phyloP scores from a whole-genome alignment of 108 stramenopile species.

The Skeletonema grethae region DNA sequence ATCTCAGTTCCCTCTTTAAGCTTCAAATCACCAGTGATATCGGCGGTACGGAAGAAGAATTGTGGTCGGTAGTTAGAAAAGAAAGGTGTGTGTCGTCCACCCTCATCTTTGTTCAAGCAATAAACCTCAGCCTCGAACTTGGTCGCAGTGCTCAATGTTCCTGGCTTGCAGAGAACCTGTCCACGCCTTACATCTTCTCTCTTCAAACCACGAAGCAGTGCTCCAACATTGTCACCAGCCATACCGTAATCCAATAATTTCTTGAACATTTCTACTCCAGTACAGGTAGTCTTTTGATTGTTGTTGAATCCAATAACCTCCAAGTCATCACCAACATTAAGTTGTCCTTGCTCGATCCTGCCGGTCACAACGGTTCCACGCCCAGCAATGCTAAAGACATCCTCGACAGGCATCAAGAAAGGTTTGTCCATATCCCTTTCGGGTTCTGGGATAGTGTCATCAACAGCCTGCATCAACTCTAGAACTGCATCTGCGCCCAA shows the following conservation, averaged over 20 bases:
- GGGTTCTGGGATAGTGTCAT: constrained; percentile 93
- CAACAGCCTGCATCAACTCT: constrained; percentile 95
- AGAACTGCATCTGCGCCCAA: constrained; percentile 87
- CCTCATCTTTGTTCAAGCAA: constrained; percentile 96
- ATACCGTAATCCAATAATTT: constrained; percentile 94
- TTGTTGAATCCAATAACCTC: constrained; percentile 87
- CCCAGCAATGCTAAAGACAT: constrained; percentile 98
- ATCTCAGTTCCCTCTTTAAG: constrained; percentile 95
- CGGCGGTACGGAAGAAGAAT: constrained; percentile 99
- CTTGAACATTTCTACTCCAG: constrained; percentile 99
- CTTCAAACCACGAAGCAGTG: constrained; percentile 94
- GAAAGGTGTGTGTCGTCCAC: constrained; percentile 99
- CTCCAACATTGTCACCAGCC: constrained; percentile 99
- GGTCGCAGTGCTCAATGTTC: constrained; percentile 70
- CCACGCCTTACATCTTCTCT: constrained; percentile 97
- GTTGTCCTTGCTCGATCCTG: constrained; percentile 91
- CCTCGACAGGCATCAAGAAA: constrained; percentile 99
- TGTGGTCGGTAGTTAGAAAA: constrained; percentile 98
- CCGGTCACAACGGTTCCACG: constrained; percentile 99
- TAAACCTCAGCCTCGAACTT: constrained; percentile 99
- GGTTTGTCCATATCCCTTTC: constrained; percentile 95
- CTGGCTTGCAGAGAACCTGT: constrained; percentile 94
- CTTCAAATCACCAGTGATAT: constrained; percentile 92
- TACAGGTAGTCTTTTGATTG: constrained; percentile 90
- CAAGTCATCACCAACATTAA: constrained; percentile 97